These are phyloP conservation scores for Talaromyces atroroseus DNA, from an alignment of 2,329 filamentous ascomycete species.

Conservation along the genomic window DNA sequence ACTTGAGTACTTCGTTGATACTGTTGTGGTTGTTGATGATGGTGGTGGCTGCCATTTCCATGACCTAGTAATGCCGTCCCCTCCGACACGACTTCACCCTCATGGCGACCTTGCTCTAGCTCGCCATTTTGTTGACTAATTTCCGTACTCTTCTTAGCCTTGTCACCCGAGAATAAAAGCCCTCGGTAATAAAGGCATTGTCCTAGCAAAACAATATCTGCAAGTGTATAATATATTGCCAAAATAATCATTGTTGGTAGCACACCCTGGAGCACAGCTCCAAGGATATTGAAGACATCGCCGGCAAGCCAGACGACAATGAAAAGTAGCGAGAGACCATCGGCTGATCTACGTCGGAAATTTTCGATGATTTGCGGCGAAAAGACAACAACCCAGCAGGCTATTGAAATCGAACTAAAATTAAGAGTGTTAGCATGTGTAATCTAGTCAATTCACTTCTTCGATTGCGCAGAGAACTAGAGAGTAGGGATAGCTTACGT, in stretches of 20 bases:
- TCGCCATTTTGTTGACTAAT: constrained; percentile 18
- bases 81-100: constrained; percentile 23
- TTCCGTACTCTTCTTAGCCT: constrained; percentile 9
- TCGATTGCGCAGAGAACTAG: constrained; percentile 1
- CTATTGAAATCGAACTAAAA: constrained; percentile 85
- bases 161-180: constrained; percentile 47
- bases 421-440: not conserved
- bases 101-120: constrained; percentile 12
- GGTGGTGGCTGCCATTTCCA: constrained; percentile 14
- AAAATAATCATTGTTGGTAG: constrained; percentile 93
- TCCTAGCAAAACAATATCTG: constrained; percentile 77
- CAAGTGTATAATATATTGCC: constrained; percentile 89
- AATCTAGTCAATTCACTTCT: constrained; percentile 7
- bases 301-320: constrained; percentile 88
- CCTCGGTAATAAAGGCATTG: constrained; percentile 97
- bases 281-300: constrained; percentile 94
- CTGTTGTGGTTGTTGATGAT: constrained; percentile 1
- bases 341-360: constrained; percentile 75
- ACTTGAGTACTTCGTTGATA: constrained; percentile 36
- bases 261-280: constrained; percentile 85
- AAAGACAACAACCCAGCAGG: constrained; percentile 97
- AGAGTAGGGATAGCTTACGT: constrained; percentile 25
- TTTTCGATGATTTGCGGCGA: constrained; percentile 96
- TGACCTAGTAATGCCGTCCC: constrained; percentile 25
- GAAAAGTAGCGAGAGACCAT: constrained; percentile 86